Evolutionary conservation across 176 grass and related monocot genomes (phyloP).

Genomic region (Dendrocalamus sinicus): DNA sequence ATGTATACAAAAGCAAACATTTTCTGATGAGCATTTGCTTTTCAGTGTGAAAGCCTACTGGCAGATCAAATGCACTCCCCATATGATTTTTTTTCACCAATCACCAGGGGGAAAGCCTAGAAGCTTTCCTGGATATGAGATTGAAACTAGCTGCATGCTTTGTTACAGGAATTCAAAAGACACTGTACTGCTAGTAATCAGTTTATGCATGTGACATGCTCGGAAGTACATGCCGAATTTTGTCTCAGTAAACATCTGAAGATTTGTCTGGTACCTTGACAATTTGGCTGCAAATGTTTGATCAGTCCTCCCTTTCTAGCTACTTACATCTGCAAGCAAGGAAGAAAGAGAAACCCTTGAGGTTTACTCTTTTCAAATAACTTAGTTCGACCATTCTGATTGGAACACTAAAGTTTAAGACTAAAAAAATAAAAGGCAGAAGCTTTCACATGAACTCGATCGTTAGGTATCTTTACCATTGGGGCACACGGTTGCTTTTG

Average conservation of each 20-base stretch:
- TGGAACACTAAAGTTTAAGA: not conserved
- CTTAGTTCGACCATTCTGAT: not conserved
- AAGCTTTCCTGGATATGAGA: not conserved
- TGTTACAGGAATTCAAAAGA: conserved; percentile 6
- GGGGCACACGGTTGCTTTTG: conserved; percentile 7
- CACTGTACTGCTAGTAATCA: not conserved
- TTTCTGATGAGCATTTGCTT: not conserved
- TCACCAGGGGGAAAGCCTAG: not conserved
- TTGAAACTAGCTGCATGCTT: not conserved
- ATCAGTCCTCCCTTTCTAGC: not conserved
- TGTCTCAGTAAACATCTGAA: conserved; percentile 1
- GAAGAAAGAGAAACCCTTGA: not conserved
- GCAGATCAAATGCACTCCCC: not conserved
- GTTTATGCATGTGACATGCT: not conserved
- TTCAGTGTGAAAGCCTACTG: not conserved
- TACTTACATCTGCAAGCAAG: not conserved
- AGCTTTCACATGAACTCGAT: not conserved
- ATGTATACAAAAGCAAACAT: not conserved
- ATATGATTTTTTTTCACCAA: not conserved
- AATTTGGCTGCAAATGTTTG: not conserved
- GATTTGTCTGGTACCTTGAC: not conserved
- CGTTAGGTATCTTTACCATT: not conserved
- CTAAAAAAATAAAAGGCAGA: not conserved
- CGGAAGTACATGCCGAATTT: not conserved
- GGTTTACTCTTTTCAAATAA: not conserved